Evolutionary conservation across 2,329 filamentous ascomycete genomes (phyloP), one percentile per base, ranked within the genome.

Genomic region (Remersonia thermophila): DNA sequence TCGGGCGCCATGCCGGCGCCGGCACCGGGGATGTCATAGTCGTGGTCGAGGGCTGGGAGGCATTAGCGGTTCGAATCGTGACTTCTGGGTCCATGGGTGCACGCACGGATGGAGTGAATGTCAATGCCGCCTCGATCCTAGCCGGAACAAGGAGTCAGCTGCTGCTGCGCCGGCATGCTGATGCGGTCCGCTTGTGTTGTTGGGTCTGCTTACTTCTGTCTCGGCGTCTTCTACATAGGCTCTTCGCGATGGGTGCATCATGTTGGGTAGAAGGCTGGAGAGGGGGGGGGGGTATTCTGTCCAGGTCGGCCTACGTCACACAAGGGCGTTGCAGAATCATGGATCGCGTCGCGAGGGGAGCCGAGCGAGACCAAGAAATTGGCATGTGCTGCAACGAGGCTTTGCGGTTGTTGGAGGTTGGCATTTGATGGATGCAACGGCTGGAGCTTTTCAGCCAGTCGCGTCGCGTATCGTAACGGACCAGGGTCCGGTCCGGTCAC

Each of bases 171-270:
- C n/a, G n/a, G n/a, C n/a, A n/a, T n/a, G n/a, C n/a, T n/a, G n/a
- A n/a, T n/a, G n/a, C n/a, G n/a, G n/a, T n/a, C n/a, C n/a, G n/a
- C n/a, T n/a, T n/a, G n/a, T n/a, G n/a, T n/a, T n/a, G n/a, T 42
- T 49, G 38, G 36, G 36, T 40, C 36, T 37, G 39, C 72, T 66
- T 69, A 82, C 79, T 66, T 80, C 71, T 36, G 69, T 60, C 54
- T 74, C 67, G 30, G 66, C 77, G 55, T 95, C 89, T 68, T 96
- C 89, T 46, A 96, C 86, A 60, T 93, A 95, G 29, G 89, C 89
- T 61, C 89, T 81, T 47, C 91, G 76, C 57, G 89, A 77, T 40
- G 89, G 89, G 66, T 95, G 89, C 65, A 93, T 77, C 64, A 71
- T 76, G 46, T 51, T 65, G 31, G 36, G n/a, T n/a, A n/a, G n/a